Conservation (phyloP, 352 stramenopile species). For the Sclerospora graminicola region DNA sequence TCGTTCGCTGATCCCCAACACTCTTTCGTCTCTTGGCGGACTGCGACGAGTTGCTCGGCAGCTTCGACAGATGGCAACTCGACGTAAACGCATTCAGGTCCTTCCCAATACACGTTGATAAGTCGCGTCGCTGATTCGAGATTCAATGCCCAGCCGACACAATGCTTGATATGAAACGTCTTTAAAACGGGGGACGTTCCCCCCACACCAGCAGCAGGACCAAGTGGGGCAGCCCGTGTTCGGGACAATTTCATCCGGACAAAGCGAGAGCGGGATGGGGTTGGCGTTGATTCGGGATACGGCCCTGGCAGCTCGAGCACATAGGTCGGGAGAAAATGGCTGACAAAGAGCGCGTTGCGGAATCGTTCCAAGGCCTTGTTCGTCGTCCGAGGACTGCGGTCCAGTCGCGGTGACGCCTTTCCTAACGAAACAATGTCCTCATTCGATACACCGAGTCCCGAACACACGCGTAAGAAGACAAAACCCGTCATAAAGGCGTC, state of each 20-base stretch:
- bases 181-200: conserved; percentile 29
- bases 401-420: not conserved
- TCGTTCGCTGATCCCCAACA: conserved; percentile 30
- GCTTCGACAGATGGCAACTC: conserved; percentile 28
- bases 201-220: conserved; percentile 5
- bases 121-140: conserved; percentile 27
- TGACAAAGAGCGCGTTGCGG: conserved; percentile 43
- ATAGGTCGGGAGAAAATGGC: conserved; percentile 45
- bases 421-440: conserved; percentile 31
- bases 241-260: conserved; percentile 45
- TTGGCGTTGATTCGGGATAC: conserved; percentile 28
- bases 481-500: conserved; percentile 74
- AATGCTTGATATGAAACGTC: conserved; percentile 71
- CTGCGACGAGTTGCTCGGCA: conserved; percentile 27
- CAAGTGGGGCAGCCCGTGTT: conserved; percentile 21
- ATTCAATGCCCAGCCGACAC: conserved; percentile 39
- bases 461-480: conserved; percentile 62
- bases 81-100: conserved; percentile 36
- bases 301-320: conserved; percentile 34
- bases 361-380: conserved; percentile 23
- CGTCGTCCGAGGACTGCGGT: not conserved
- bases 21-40: conserved; percentile 22
- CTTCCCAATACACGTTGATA: conserved; percentile 43
- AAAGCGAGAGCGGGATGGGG: conserved; percentile 41
- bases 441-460: conserved; percentile 45